A percentile compares a stretch with the other conserved stretches of the same genome.
Evolutionary conservation across 441 rosid genomes (phyloP).

Genomic region (Eugenia klotzschiana): DNA sequence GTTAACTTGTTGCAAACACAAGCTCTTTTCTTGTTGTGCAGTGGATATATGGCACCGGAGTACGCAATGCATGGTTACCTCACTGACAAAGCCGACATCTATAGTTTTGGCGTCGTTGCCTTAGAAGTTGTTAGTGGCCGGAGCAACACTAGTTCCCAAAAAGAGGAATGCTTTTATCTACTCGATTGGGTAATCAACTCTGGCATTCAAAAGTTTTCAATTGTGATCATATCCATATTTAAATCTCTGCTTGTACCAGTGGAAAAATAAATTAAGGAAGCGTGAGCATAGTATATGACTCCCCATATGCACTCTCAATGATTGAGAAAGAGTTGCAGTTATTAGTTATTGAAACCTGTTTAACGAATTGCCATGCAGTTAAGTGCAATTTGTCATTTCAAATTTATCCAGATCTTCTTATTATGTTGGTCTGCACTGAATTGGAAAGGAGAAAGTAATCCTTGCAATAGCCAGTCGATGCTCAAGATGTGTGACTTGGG

Average conservation of each 20-base stretch:
- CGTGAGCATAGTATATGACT: neutral
- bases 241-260: too few relatives aligned
- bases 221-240: neutral
- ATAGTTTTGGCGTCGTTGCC: slow-evolving; percentile 1
- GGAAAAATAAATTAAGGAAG: too few relatives aligned
- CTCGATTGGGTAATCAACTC: neutral
- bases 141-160: neutral
- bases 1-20: neutral
- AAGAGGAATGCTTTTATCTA: neutral
- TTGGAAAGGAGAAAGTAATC: neutral
- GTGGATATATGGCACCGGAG: slow-evolving; percentile 1
- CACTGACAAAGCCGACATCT: neutral
- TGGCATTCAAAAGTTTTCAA: neutral
- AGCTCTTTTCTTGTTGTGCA: neutral
- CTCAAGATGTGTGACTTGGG: neutral
- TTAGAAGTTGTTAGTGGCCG: neutral
- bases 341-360: neutral
- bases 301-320: neutral
- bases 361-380: neutral
- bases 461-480: neutral
- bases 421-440: neutral
- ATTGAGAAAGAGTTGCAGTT: neutral
- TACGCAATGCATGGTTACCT: neutral
- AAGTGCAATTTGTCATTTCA: neutral
- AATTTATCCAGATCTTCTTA: neutral